These are phyloP conservation scores for Ustilago sp. DNA, from an alignment of 1,284 basidiomycete species.

Conservation along the genomic window DNA sequence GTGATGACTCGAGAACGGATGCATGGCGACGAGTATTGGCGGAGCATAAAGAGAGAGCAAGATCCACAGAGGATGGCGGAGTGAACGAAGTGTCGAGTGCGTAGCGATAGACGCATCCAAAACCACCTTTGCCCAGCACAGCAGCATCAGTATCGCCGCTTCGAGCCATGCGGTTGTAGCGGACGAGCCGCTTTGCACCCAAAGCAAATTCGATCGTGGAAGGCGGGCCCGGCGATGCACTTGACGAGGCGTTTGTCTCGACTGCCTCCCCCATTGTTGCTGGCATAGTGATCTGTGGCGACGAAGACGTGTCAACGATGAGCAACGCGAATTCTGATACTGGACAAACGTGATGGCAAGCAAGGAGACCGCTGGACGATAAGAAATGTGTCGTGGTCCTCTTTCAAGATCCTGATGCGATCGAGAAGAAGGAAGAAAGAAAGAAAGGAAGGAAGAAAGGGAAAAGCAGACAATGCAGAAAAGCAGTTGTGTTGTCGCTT, in stretches of 20 bases:
- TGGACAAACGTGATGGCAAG: neutral
- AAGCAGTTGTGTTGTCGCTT: neutral
- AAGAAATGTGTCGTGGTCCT: neutral
- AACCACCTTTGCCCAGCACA: constrained; percentile 49
- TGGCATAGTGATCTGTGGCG: constrained; percentile 7
- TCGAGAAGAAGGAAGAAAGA: neutral
- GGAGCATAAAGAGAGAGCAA: constrained; percentile 19
- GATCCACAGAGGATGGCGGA: constrained; percentile 39
- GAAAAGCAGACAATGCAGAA: neutral
- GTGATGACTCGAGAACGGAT: constrained; percentile 6
- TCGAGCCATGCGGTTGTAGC: constrained; percentile 42
- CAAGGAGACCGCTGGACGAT: neutral
- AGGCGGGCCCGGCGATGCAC: constrained; percentile 29
- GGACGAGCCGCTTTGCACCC: constrained; percentile 26
- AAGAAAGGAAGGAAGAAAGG: neutral
- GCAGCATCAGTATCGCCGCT: constrained; percentile 35
- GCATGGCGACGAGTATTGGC: constrained; percentile 18
- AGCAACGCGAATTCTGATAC: no score
- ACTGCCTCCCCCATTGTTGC: constrained; percentile 8
- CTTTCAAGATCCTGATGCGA: neutral
- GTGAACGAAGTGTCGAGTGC: constrained; percentile 52
- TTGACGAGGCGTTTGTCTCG: constrained; percentile 9
- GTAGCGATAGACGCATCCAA: constrained; percentile 54
- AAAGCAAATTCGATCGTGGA: constrained; percentile 29
- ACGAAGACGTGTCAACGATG: neutral